phyloP scores from a whole-genome alignment of 1,284 basidiomycete genomes.

The Apiotrichum laibachii region DNA sequence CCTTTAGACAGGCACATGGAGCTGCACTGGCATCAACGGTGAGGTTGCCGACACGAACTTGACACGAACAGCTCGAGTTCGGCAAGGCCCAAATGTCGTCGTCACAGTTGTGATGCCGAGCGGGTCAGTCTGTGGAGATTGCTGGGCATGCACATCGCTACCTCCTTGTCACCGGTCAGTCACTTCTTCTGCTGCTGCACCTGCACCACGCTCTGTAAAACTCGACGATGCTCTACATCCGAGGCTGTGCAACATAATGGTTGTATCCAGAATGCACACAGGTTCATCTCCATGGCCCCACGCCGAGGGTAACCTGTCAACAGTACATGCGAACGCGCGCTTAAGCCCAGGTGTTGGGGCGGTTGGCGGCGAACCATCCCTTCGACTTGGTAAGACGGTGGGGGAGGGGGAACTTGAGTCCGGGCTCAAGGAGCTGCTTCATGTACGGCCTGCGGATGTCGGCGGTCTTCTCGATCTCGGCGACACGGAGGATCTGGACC shows the following conservation, averaged over 20 bases:
- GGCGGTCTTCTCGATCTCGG: conserved; percentile 81
- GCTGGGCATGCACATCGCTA: too few relatives aligned
- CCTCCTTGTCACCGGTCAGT: too few relatives aligned
- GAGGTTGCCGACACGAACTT: too few relatives aligned
- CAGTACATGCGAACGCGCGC: conserved; percentile 20
- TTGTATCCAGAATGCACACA: conserved; percentile 31
- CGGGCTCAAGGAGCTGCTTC: conserved; percentile 87
- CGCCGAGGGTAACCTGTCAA: conserved; percentile 23
- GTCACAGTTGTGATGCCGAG: too few relatives aligned
- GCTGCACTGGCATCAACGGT: too few relatives aligned
- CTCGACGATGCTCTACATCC: conserved; percentile 8
- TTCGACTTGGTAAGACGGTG: conserved; percentile 64
- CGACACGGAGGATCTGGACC: conserved; percentile 60
- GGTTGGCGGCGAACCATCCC: conserved; percentile 54
- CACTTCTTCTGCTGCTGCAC: neutral
- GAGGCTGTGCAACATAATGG: conserved; percentile 6
- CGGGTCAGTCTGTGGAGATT: too few relatives aligned
- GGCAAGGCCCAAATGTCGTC: too few relatives aligned
- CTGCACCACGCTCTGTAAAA: neutral
- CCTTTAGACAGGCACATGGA: too few relatives aligned
- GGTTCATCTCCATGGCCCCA: conserved; percentile 37
- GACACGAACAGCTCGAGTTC: too few relatives aligned
- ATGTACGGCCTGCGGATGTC: conserved; percentile 89
- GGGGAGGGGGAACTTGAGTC: conserved; percentile 96
- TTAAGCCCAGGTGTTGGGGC: conserved; percentile 51